Evolutionary conservation across 306 rosid species (phyloP), one percentile per base, ranked within the genome.

Genomic region (Castanea crenata): DNA sequence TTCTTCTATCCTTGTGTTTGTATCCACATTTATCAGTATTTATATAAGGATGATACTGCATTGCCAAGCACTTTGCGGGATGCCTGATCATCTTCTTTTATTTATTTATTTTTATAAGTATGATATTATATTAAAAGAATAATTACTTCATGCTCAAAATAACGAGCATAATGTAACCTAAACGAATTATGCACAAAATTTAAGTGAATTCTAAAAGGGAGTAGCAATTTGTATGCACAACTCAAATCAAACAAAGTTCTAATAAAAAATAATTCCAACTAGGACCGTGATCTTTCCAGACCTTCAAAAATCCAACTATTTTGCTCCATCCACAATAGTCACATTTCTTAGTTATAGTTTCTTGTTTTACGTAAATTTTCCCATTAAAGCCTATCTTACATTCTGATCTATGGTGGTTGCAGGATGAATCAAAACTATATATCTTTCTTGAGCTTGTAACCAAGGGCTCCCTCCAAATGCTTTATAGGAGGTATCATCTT

Each of bases 381-480:
- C 77, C 27, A 34, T 29, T 32, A 69, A 71, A 71, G 61, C 75
- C 21, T 78, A 75, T 38, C 73, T 27, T 62, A 83, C 58, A 75
- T 25, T 83, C 51, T 71, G 70, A 70, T 73, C 63, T 46, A 65
- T 90, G 63, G 77, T 76, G 58, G 73, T 82, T 86, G 77, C 93
- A 95, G 98, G 96, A 90, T 86, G 87, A 84, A 65, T 93, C 97
- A 76, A 91, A 88, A 38, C 89, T 95, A 58, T 89, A 91, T 83
- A 93, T 95, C 76, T 95, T 93, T 87, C 89, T 95, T 31, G 98
- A 93, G 90, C 87, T 95, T 68, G 96, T 95, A 82, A 87, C 97
- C 16, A 87, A 89, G 82, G 98, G 99, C 74, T 95, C 99, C 88
- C 94, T 95, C 19, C 80, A 83, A 83, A 89, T 65, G 49, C 91